Base-by-base conservation (phyloP, 1,284 basidiomycete species). In the Testicularia cyperi region DNA sequence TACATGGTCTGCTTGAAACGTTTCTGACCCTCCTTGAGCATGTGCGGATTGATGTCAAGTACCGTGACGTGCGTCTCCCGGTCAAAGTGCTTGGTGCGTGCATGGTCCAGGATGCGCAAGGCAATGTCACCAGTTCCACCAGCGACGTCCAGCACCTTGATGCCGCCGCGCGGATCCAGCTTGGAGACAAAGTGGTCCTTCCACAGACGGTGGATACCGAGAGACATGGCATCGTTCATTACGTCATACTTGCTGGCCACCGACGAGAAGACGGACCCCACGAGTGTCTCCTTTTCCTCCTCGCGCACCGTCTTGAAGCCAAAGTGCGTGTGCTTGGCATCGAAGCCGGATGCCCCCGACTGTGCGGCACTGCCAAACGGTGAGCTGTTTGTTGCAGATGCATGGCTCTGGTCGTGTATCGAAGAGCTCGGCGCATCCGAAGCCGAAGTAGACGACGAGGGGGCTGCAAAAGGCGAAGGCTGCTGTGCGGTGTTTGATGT, bases 201-300 rank as follows among this genome's bases (percentile, higher is more conserved):
- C 95, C 95, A 99, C 21, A 98, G 80, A 33, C 95, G 83, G 77
- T 98, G 95, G 20, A 98, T 87, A 24, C 95, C 95, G 49, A 97
- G 80, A 5, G 94, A 98, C 80, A 94, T 90, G 20, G 92, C 90
- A 76, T 98, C 95, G 81, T 99, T 99, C 92, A 98, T 96, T 30
- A 97, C 78, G 78, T 98, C 94, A 79, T 98, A 99, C 42, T 85
- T 90, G 29, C 89, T 88, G 30, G 95, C 92, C 43, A 99, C 94
- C 5, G 90, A 94, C 68, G 90, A 87, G 80, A 99, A 99, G 43
- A 99, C 92, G 56, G 83, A 83, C 65, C 88, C 90, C 47, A 99
- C 94, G 26, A 84, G 73, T 1, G 77, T 77, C 72, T 83, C 82
- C 70, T 84, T 95, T 33, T 82, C 78, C 35, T 87, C 85, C 77